Base-by-base conservation (phyloP, 2,329 filamentous ascomycete genomes). In the Venturia oleaginea region DNA sequence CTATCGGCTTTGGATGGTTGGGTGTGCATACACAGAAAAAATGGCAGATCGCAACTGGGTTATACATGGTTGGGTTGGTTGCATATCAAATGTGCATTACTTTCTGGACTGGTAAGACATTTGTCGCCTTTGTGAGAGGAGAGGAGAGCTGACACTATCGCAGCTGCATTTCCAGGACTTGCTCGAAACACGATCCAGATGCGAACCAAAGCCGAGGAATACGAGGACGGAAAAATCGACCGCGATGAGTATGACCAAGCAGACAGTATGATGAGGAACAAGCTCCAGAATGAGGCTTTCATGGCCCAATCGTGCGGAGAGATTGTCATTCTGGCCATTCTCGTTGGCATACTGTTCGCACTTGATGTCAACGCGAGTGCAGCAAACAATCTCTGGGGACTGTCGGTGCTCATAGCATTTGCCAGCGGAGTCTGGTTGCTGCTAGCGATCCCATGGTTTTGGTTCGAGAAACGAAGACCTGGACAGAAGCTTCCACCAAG, bases 1-100 rank as follows among this genome's bases (percentile, higher is more conserved):
- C 74, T 40, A 81, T 87, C 67, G 86, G 85, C 1, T 89, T 89
- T 67, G 86, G 80, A 61, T 89, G 86, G 84, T 73, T 89, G 1
- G 86, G 85, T 24, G 85, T 89, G 0, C 84, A 88, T 65, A 81
- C 79, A 0, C 73, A 80, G 19, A 76, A 79, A 3, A 78, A 86
- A 70, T 90, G 87, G 87, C 78, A 81, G 59, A 75, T 80, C 10
- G 87, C 78, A 0, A 79, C 84, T 0, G 86, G 81, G 0, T 72
- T 90, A 19, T 89, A 89, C 71, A 86, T 89, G 64, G 81, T 88
- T 19, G 86, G 86, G 1, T 72, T 88, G 51, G 85, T 89, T 67
- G 81, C 82, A 0, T 89, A 88, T 68, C 86, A 88, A 72, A 82
- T 86, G 2, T 86, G 84, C 0, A 76, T 88, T 60, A 88, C 86